A percentile compares a stretch with the other conserved stretches of the same genome.
These are phyloP conservation scores for Lactifluus volemus DNA, from an alignment of 768 basidiomycete genomes.

Conservation along the genomic window DNA sequence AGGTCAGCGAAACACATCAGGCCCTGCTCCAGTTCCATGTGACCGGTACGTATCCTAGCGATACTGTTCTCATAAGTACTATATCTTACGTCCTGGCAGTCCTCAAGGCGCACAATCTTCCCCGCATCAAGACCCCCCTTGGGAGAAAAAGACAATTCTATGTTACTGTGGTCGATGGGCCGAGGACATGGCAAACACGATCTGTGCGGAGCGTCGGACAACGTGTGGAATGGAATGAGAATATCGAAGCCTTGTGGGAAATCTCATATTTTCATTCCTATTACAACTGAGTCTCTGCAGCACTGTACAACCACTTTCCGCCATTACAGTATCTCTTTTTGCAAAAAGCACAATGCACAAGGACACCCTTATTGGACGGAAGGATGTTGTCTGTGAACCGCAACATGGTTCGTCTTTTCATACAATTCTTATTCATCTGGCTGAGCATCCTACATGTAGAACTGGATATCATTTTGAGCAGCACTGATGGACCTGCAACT, in stretches of 20 bases:
- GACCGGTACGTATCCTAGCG: no score
- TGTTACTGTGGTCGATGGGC: not conserved
- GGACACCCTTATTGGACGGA: no score
- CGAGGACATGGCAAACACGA: not conserved
- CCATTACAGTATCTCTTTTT: not conserved
- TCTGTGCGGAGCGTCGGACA: not conserved
- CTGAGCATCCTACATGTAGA: no score
- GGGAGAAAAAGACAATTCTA: no score
- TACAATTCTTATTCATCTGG: no score
- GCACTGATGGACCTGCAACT: no score
- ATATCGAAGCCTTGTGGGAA: not conserved
- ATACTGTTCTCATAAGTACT: no score
- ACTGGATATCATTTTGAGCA: no score
- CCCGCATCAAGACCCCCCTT: not conserved
- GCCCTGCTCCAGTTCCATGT: no score
- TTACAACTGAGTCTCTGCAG: not conserved
- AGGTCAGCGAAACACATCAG: no score
- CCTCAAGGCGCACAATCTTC: not conserved
- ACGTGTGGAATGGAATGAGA: not conserved
- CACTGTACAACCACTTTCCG: not conserved
- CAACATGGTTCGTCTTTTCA: no score
- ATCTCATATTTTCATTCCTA: not conserved
- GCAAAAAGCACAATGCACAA: no score
- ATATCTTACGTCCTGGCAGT: not conserved
- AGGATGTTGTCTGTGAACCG: not conserved